These are phyloP conservation scores for Ambrosia trifida DNA, from an alignment of 129 eudicot species.

Conservation along the genomic window DNA sequence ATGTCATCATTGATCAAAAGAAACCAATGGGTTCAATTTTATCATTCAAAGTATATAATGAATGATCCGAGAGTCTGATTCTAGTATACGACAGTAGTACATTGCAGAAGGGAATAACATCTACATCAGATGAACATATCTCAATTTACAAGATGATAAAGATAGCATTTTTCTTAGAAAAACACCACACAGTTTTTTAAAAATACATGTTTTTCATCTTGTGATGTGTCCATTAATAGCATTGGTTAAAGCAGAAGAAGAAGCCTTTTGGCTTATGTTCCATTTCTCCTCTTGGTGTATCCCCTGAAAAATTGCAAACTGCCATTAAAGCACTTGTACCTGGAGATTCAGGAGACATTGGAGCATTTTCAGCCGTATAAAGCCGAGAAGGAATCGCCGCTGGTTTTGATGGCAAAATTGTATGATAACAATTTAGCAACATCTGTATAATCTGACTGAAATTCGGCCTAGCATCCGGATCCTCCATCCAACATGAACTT, in stretches of 20 bases:
- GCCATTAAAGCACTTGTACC: slow-evolving; percentile 64
- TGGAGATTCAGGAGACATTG: slow-evolving; percentile 62
- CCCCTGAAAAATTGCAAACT: slow-evolving; percentile 43
- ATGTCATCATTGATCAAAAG: slow-evolving; percentile 6
- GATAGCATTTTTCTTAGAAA: slow-evolving; percentile 43
- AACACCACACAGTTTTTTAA: slow-evolving; percentile 32
- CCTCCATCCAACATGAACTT: slow-evolving; percentile 65
- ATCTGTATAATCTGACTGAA: slow-evolving; percentile 58
- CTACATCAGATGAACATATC: slow-evolving; percentile 30
- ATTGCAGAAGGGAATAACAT: slow-evolving; percentile 28
- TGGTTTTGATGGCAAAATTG: slow-evolving; percentile 40
- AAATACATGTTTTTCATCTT: slow-evolving; percentile 42
- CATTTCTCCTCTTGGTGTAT: slow-evolving; percentile 41
- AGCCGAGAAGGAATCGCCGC: slow-evolving; percentile 44
- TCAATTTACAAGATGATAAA: slow-evolving; percentile 42
- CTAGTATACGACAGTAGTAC: slow-evolving; percentile 18
- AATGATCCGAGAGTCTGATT: slow-evolving; percentile 5
- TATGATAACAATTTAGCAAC: slow-evolving; percentile 49
- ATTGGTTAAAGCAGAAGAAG: slow-evolving; percentile 53
- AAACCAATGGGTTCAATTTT: not conserved
- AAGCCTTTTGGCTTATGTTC: slow-evolving; percentile 52
- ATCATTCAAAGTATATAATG: not conserved
- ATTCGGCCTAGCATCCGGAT: slow-evolving; percentile 53
- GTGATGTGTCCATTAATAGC: slow-evolving; percentile 37
- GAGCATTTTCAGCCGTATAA: slow-evolving; percentile 40